phyloP scores from a whole-genome alignment of 805 yeast genomes.

The Candida glaebosa region DNA sequence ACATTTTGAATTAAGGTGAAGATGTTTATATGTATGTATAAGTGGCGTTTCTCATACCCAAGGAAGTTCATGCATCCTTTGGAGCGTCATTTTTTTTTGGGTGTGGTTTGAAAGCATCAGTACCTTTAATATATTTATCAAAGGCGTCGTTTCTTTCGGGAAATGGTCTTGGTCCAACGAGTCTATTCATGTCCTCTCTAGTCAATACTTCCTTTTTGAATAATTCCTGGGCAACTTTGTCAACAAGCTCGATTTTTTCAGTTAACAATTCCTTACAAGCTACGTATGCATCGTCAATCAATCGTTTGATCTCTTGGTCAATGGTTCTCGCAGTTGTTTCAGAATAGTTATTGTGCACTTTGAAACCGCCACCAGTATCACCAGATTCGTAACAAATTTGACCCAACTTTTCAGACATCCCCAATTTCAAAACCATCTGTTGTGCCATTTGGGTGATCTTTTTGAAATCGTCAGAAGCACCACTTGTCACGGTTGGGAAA shows the following conservation, averaged over 20 bases:
- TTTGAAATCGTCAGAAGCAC: slow-evolving; percentile 90
- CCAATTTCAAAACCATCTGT: slow-evolving; percentile 82
- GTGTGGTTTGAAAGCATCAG: slow-evolving; percentile 38
- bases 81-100: slow-evolving; percentile 14
- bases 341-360: slow-evolving; percentile 61
- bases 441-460: slow-evolving; percentile 87
- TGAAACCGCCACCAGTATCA: slow-evolving; percentile 46
- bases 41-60: background rate
- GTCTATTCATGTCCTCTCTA: slow-evolving; percentile 72
- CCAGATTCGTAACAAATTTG: slow-evolving; percentile 52
- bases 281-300: slow-evolving; percentile 62
- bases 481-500: slow-evolving; percentile 83
- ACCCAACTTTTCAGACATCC: slow-evolving; percentile 85
- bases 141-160: slow-evolving; percentile 82
- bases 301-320: slow-evolving; percentile 65
- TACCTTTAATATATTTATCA: slow-evolving; percentile 72
- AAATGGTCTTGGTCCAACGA: slow-evolving; percentile 77
- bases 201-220: slow-evolving; percentile 73
- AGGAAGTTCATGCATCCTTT: slow-evolving; percentile 4
- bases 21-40: slow-evolving; percentile 2
- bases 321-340: slow-evolving; percentile 67
- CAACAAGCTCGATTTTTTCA: slow-evolving; percentile 60
- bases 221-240: slow-evolving; percentile 70
- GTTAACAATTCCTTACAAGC: slow-evolving; percentile 55
- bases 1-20: slow-evolving; percentile 4